phyloP scores from a whole-genome alignment of 306 rosid genomes.

The Cucurbita pepo region DNA sequence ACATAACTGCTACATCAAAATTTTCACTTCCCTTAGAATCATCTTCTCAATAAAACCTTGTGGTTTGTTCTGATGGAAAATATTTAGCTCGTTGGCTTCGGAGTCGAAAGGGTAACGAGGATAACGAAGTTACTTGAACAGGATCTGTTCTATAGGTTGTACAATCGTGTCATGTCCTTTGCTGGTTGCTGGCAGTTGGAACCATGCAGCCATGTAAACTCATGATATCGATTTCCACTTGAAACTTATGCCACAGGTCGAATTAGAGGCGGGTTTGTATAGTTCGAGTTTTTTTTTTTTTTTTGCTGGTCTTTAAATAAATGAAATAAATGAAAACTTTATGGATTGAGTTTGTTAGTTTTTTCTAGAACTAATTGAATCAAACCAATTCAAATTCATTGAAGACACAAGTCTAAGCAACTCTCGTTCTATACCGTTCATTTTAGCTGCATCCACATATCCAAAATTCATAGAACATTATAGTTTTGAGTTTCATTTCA shows the following conservation, averaged over 20 bases:
- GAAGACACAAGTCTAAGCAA: too few relatives aligned
- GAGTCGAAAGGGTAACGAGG: not conserved
- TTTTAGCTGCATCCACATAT: too few relatives aligned
- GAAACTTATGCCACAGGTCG: not conserved
- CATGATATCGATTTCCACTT: not conserved
- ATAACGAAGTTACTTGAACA: not conserved
- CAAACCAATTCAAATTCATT: too few relatives aligned
- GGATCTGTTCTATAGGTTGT: not conserved
- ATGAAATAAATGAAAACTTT: too few relatives aligned
- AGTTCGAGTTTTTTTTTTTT: too few relatives aligned
- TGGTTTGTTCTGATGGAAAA: constrained; percentile 3
- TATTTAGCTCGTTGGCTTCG: not conserved
- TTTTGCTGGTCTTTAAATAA: too few relatives aligned
- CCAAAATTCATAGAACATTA: too few relatives aligned
- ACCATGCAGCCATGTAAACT: not conserved
- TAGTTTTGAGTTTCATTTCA: too few relatives aligned
- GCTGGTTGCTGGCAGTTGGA: not conserved
- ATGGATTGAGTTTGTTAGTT: too few relatives aligned
- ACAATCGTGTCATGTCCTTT: not conserved
- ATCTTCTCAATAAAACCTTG: not conserved
- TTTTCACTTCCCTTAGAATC: not conserved
- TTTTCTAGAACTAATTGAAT: too few relatives aligned
- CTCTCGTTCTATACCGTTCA: too few relatives aligned
- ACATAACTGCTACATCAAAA: not conserved
- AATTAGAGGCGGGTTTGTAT: too few relatives aligned